These are phyloP conservation scores for Plasmodium relictum DNA, from an alignment of 169 alveolate genomes.

Conservation along the genomic window DNA sequence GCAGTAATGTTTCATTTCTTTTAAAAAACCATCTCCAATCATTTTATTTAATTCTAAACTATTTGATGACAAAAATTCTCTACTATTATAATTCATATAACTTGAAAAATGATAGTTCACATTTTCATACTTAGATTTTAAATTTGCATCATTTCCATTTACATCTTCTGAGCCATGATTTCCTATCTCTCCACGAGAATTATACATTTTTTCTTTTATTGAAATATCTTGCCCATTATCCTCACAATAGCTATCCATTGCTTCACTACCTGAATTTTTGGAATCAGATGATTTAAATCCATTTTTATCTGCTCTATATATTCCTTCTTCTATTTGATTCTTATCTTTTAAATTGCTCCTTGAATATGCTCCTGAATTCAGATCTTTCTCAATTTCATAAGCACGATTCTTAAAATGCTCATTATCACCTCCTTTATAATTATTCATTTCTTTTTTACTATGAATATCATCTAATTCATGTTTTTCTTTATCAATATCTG, in stretches of 20 bases:
- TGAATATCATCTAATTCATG: neutral
- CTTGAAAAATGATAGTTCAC: conserved; percentile 61
- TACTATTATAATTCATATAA: conserved; percentile 54
- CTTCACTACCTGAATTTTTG: conserved; percentile 11
- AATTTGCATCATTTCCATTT: neutral
- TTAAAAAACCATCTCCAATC: conserved; percentile 61
- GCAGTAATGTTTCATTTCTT: conserved; percentile 44
- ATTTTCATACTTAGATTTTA: neutral
- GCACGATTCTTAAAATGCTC: conserved; percentile 21
- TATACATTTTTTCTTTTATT: conserved; percentile 30
- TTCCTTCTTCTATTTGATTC: neutral
- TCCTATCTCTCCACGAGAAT: conserved; percentile 13
- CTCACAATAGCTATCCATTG: conserved; percentile 7
- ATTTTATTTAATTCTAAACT: conserved; percentile 53
- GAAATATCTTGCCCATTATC: conserved; percentile 69
- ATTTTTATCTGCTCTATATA: neutral
- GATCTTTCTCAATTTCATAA: conserved; percentile 42
- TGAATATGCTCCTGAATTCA: conserved; percentile 57
- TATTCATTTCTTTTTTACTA: neutral
- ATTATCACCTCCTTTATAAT: conserved; percentile 1
- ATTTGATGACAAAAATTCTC: conserved; percentile 21
- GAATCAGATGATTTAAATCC: conserved; percentile 9
- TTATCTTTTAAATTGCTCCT: neutral
- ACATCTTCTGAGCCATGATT: conserved; percentile 14
- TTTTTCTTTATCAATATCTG: neutral